Conservation (phyloP, 2,329 filamentous ascomycete species). For the Truncatella angustata region DNA sequence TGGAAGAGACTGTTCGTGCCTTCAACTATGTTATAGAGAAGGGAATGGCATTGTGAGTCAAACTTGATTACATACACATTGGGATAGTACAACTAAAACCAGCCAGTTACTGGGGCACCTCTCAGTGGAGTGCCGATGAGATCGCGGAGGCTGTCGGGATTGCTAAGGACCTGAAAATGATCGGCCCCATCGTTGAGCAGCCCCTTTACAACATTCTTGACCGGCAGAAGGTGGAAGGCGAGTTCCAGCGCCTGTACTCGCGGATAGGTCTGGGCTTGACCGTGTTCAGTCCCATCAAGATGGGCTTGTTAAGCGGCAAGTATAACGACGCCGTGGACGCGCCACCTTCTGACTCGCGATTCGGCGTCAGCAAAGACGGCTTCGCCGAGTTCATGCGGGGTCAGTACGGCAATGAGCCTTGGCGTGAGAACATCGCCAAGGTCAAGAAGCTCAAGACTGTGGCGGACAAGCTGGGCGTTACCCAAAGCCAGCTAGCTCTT, state of each 20-base stretch:
- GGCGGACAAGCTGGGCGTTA: conserved; percentile 62
- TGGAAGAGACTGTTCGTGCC: conserved; percentile 68
- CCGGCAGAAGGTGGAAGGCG: conserved; percentile 61
- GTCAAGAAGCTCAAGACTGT: conserved; percentile 60
- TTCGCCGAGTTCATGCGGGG: conserved; percentile 56
- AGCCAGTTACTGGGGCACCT: conserved; percentile 67
- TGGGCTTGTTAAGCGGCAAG: conserved; percentile 64
- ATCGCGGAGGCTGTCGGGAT: conserved; percentile 62
- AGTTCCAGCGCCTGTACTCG: conserved; percentile 60
- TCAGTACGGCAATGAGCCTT: conserved; percentile 49
- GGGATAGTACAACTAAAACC: not conserved
- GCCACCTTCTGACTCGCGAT: conserved; percentile 36
- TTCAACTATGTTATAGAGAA: conserved; percentile 69
- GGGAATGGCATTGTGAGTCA: conserved; percentile 37
- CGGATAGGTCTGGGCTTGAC: conserved; percentile 61
- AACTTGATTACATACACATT: too few relatives aligned
- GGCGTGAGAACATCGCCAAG: conserved; percentile 56
- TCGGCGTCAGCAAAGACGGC: conserved; percentile 36
- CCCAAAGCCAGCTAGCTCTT: conserved; percentile 53
- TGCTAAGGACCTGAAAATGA: conserved; percentile 58
- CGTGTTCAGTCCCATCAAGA: conserved; percentile 59
- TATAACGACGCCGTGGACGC: conserved; percentile 64
- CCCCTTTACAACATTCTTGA: conserved; percentile 64
- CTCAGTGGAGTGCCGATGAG: conserved; percentile 65
- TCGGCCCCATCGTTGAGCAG: conserved; percentile 66